A percentile compares a stretch with the other conserved stretches of the same genome.
Conservation (phyloP, 2,329 filamentous ascomycete genomes). For the Apiospora koreana region DNA sequence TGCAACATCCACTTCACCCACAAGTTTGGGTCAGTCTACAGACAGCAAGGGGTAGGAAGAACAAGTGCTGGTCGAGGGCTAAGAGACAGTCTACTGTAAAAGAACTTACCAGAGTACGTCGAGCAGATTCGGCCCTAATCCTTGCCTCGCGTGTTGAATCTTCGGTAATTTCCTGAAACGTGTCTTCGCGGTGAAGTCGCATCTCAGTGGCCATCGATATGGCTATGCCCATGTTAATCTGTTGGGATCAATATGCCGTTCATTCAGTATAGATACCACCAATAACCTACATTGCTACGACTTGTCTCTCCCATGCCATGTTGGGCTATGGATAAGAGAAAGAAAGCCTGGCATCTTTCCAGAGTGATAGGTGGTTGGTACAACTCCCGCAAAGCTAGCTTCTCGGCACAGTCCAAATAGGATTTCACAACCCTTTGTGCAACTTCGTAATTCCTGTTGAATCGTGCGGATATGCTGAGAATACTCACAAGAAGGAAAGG, state of each 20-base stretch:
- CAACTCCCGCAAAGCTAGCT: constrained; percentile 49
- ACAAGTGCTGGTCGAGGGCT: neutral
- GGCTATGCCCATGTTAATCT: constrained; percentile 59
- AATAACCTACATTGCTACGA: constrained; percentile 51
- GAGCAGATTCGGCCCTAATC: constrained; percentile 55
- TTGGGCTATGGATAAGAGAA: constrained; percentile 59
- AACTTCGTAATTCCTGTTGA: constrained; percentile 50
- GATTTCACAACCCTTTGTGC: constrained; percentile 51
- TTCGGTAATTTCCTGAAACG: constrained; percentile 42
- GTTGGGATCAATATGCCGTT: constrained; percentile 19
- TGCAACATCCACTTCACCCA: constrained; percentile 56
- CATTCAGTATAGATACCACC: neutral
- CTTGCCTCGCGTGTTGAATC: constrained; percentile 46
- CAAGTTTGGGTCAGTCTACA: neutral
- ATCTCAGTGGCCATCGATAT: constrained; percentile 57
- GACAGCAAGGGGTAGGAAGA: neutral
- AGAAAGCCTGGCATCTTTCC: constrained; percentile 60
- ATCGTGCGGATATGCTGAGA: constrained; percentile 57
- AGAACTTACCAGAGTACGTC: constrained; percentile 40
- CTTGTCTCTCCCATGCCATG: constrained; percentile 57
- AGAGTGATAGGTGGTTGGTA: constrained; percentile 51
- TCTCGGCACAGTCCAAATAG: constrained; percentile 53
- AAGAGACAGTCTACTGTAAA: constrained; percentile 36
- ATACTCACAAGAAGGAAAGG: constrained; percentile 57
- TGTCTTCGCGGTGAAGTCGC: constrained; percentile 57